phyloP scores from a whole-genome alignment of 495 filamentous ascomycete genomes.

The Podospora anserina region DNA sequence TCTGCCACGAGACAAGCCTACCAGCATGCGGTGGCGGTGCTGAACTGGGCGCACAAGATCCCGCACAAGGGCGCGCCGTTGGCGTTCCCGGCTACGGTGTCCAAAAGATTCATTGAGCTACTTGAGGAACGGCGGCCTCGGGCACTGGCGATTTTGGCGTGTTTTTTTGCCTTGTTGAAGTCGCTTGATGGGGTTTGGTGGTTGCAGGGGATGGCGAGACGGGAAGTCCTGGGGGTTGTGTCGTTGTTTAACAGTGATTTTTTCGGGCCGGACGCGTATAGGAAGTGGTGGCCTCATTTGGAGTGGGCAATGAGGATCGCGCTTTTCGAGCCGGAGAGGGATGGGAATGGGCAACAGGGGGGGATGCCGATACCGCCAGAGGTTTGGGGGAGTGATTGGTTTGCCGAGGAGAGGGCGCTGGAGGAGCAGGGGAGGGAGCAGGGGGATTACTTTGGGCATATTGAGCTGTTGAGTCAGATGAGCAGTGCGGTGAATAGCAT shows the following conservation, averaged over 20 bases:
- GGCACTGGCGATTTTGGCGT: slow-evolving; percentile 53
- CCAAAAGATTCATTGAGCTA: slow-evolving; percentile 53
- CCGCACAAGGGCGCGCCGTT: slow-evolving; percentile 52
- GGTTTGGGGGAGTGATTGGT: slow-evolving; percentile 50
- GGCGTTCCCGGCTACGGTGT: slow-evolving; percentile 57
- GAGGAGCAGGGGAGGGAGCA: slow-evolving; percentile 27
- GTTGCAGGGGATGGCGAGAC: slow-evolving; percentile 54
- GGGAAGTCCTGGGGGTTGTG: slow-evolving; percentile 54
- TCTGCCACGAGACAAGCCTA: slow-evolving; percentile 49
- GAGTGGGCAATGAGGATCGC: slow-evolving; percentile 55
- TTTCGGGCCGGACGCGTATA: slow-evolving; percentile 36
- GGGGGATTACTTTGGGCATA: slow-evolving; percentile 41
- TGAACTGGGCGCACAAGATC: slow-evolving; percentile 57
- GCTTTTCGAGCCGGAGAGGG: slow-evolving; percentile 32
- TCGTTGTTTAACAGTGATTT: slow-evolving; percentile 48
- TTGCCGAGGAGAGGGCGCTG: slow-evolving; percentile 37
- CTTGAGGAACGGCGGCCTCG: slow-evolving; percentile 49
- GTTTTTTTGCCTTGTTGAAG: slow-evolving; percentile 56
- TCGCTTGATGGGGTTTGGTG: slow-evolving; percentile 54
- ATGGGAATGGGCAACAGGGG: slow-evolving; percentile 20
- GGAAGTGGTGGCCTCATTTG: slow-evolving; percentile 54
- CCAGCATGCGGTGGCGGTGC: slow-evolving; percentile 52
- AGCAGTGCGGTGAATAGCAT: slow-evolving; percentile 37
- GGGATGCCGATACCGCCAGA: slow-evolving; percentile 44
- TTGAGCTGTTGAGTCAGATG: slow-evolving; percentile 50